These are phyloP conservation scores for Trypanosoma cruzi DNA, from an alignment of 208 protist species.

Conservation along the genomic window DNA sequence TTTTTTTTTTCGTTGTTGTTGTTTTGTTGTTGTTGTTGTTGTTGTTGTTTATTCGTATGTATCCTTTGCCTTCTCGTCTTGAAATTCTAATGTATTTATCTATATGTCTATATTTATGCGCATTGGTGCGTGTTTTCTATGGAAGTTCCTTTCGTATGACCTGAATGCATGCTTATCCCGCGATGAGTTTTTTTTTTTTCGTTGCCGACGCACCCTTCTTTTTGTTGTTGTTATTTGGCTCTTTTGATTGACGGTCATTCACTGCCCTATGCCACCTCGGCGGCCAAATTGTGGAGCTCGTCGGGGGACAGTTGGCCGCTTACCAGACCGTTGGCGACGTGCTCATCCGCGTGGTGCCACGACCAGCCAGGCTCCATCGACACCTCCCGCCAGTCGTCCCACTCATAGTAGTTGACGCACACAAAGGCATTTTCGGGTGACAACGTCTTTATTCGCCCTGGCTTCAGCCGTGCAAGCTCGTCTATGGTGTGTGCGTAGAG, in stretches of 20 bases:
- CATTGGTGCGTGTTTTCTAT: neutral
- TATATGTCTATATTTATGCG: neutral
- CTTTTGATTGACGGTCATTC: neutral
- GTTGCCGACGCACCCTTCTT: neutral
- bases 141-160: neutral
- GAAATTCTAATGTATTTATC: too few relatives aligned
- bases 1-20: too few relatives aligned
- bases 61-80: too few relatives aligned
- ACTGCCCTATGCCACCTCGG: conserved; percentile 18
- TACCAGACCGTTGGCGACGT: conserved; percentile 40
- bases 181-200: neutral
- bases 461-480: conserved; percentile 47
- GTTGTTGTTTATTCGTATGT: neutral
- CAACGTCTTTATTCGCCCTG: conserved; percentile 35
- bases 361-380: conserved; percentile 70
- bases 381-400: conserved; percentile 80
- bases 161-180: neutral
- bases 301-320: conserved; percentile 26
- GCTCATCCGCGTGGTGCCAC: conserved; percentile 43
- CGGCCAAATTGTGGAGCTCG: conserved; percentile 4
- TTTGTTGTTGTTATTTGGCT: neutral
- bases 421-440: conserved; percentile 53
- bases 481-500: conserved; percentile 72
- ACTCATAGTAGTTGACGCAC: conserved; percentile 57
- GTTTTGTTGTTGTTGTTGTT: too few relatives aligned